Percentiles rank a stretch among this genome's conserved stretches.
Evolutionary conservation across 1,139 yeast genomes (phyloP).

Genomic region (Saccharomycopsis phalli): DNA sequence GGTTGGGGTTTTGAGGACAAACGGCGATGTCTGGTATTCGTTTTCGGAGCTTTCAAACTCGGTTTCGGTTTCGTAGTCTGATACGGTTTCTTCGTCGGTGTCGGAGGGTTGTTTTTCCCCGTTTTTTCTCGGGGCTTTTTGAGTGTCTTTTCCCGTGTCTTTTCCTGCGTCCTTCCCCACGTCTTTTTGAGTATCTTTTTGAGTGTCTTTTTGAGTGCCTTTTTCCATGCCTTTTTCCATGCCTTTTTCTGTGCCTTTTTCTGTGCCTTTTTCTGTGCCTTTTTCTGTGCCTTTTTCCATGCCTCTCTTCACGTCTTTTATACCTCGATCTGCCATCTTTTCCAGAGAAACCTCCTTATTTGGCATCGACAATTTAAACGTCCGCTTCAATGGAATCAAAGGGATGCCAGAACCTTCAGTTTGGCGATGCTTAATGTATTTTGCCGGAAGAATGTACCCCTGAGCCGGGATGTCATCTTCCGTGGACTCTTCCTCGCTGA

Average conservation of each 20-base stretch:
- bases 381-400: background rate
- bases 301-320: background rate
- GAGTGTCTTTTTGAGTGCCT: too few species aligned
- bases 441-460: slow-evolving; percentile 2
- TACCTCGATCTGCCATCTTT: too few species aligned
- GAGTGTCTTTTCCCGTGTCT: background rate
- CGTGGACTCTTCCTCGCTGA: slow-evolving; percentile 7
- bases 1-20: slow-evolving; percentile 5
- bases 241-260: background rate
- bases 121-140: background rate
- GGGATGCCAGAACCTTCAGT: background rate
- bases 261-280: too few species aligned
- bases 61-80: slow-evolving; percentile 14
- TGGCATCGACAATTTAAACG: slow-evolving; percentile 1
- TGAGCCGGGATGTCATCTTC: slow-evolving; percentile 2
- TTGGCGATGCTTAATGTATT: background rate
- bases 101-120: background rate
- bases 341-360: background rate
- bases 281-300: too few species aligned
- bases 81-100: slow-evolving; percentile 6
- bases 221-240: background rate
- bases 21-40: slow-evolving; percentile 1
- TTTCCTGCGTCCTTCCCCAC: background rate
- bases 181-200: background rate
- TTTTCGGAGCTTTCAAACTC: slow-evolving; percentile 8